Conservation (phyloP, 768 basidiomycete genomes). For the Gyrodon lividus region DNA sequence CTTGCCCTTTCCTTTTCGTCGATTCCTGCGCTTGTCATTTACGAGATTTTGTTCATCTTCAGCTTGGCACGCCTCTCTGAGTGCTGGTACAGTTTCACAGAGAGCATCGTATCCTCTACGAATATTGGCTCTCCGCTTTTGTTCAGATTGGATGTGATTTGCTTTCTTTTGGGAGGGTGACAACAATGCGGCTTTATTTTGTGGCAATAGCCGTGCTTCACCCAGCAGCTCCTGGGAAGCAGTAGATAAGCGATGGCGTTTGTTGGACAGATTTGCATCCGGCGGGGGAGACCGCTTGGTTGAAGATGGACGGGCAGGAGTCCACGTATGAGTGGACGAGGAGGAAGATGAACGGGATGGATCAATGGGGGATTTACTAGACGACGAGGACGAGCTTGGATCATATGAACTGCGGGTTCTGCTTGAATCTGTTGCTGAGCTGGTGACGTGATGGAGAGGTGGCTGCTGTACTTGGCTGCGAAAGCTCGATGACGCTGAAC, state of each 20-base stretch:
- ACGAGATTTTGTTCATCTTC: slow-evolving; percentile 57
- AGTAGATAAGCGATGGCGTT: slow-evolving; percentile 31
- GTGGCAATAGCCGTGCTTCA: slow-evolving; percentile 13
- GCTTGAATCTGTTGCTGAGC: slow-evolving; percentile 8
- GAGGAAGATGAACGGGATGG: slow-evolving; percentile 17
- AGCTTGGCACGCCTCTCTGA: slow-evolving; percentile 74
- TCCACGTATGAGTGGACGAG: slow-evolving; percentile 4
- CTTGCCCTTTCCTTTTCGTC: slow-evolving; percentile 38
- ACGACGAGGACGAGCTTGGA: slow-evolving; percentile 26
- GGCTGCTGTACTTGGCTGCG: slow-evolving; percentile 11
- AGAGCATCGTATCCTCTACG: slow-evolving; percentile 85
- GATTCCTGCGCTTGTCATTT: slow-evolving; percentile 35
- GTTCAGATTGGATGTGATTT: slow-evolving; percentile 92
- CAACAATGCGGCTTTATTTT: slow-evolving; percentile 42
- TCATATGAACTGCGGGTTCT: slow-evolving; percentile 12
- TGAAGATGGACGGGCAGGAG: slow-evolving; percentile 9
- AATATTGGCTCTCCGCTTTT: slow-evolving; percentile 91
- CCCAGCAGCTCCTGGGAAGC: slow-evolving; percentile 8
- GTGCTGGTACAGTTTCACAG: slow-evolving; percentile 78
- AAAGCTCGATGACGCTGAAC: slow-evolving; percentile 1
- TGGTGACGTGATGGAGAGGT: slow-evolving; percentile 17
- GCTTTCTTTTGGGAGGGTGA: slow-evolving; percentile 87
- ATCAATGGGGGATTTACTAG: slow-evolving; percentile 26
- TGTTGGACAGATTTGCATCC: slow-evolving; percentile 27
- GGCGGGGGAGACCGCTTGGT: slow-evolving; percentile 27